Conservation (phyloP, 257 asterid genomes). For the Solanum appendiculatum region DNA sequence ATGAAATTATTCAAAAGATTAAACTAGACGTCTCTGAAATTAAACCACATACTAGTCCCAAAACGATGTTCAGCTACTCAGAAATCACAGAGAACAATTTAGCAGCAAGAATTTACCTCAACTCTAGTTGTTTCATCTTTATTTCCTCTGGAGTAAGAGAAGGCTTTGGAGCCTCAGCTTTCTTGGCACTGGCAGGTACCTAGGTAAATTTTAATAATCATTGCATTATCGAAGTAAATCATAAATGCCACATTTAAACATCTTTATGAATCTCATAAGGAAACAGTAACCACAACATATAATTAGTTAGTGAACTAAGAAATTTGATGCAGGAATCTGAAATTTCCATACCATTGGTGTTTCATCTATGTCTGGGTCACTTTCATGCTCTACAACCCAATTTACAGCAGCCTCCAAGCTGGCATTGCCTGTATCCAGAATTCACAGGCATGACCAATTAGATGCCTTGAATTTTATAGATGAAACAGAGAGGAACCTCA, state of each 20-base stretch:
- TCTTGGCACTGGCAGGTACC: conserved; percentile 58
- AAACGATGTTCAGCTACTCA: not conserved
- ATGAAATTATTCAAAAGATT: not conserved
- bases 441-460: not conserved
- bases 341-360: conserved; percentile 61
- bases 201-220: conserved; percentile 11
- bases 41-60: not conserved
- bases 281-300: not conserved
- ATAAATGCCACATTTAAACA: not conserved
- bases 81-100: not conserved
- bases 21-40: not conserved
- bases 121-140: conserved; percentile 57
- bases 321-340: not conserved
- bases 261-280: not conserved
- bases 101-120: conserved; percentile 35
- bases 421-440: conserved; percentile 45
- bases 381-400: conserved; percentile 93
- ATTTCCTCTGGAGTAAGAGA: conserved; percentile 83
- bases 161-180: conserved; percentile 53
- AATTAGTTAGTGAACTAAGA: not conserved
- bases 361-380: conserved; percentile 76
- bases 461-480: not conserved
- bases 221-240: not conserved
- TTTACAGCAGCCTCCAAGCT: conserved; percentile 77
- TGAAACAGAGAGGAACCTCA: not conserved